Evolutionary conservation across 2,329 filamentous ascomycete species (phyloP), one percentile per base, ranked within the genome.

Genomic region (Fusarium napiforme): DNA sequence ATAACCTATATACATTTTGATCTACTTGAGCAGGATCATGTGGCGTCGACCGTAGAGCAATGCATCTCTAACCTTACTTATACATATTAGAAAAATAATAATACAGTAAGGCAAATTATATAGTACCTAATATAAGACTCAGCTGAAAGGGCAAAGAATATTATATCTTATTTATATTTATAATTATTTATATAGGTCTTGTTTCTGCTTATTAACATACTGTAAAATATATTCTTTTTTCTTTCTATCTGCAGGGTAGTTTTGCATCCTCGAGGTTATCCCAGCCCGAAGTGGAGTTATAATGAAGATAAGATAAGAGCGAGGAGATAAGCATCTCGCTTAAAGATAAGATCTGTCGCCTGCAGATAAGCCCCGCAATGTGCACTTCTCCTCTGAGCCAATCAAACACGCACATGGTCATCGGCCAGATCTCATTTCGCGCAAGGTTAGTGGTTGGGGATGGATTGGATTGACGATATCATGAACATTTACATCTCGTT

Each of bases 151-250:
- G 15, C 1, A 19, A 23, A 23, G 23, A 23, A 23, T 23, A 23
- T 23, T 23, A 23, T 23, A 23, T 23, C 23, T 23, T 23, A 4
- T 23, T 26, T 26, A 26, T 7, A 26, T 26, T 26, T 26, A 26
- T 30, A 32, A 5, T 12, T 32, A 32, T 2, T 34, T 9, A 32
- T 14, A 19, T 7, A 0, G 2, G 2, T 14, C 8, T 3, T 32
- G 3, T 3, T 5, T 7, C 5, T 23, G 2, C 10, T 3, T 7
- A 0, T 32, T 4, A 0, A 2, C 2, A 2, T 19, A 14, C 7
- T 9, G 8, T 10, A 0, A 23, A 19, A 23, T 50, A 3, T 6
- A 23, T 23, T 0, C 0, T 16, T 19, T 2, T 23, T 15, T 2
- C 9, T 36, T 19, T 15, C 12, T 21, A 2, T 15, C n/a, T 52